phyloP scores from a whole-genome alignment of 2,329 filamentous ascomycete species.

The Alternaria triticimaculans region DNA sequence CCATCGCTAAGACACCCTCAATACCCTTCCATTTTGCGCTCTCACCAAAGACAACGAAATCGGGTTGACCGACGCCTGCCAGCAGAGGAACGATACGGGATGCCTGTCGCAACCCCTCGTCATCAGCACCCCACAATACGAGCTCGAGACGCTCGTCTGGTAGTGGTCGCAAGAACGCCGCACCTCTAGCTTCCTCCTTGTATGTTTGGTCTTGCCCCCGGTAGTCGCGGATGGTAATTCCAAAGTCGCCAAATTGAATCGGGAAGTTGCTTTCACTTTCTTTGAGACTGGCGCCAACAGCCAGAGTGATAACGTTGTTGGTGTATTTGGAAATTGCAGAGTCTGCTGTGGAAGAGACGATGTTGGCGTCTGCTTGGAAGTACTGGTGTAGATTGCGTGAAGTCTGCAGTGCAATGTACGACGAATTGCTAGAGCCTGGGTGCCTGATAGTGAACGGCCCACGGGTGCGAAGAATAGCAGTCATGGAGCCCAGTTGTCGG shows the following conservation, averaged over 20 bases:
- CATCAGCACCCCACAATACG: conserved; percentile 62
- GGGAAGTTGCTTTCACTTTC: conserved; percentile 34
- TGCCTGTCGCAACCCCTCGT: conserved; percentile 56
- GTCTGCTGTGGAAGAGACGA: conserved; percentile 31
- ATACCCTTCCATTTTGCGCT: conserved; percentile 59
- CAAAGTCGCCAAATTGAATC: conserved; percentile 30
- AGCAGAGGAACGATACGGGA: conserved; percentile 62
- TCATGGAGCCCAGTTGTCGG: conserved; percentile 60
- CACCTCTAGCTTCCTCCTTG: conserved; percentile 52
- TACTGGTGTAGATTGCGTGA: conserved; percentile 66
- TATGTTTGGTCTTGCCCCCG: conserved; percentile 26
- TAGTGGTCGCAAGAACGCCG: conserved; percentile 60
- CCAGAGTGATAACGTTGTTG: conserved; percentile 57
- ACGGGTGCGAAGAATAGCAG: conserved; percentile 59
- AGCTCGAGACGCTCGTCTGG: conserved; percentile 58
- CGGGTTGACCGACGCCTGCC: conserved; percentile 64
- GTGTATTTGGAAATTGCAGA: conserved; percentile 1
- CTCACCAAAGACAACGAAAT: conserved; percentile 60
- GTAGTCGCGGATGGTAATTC: conserved; percentile 29
- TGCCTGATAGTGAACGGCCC: conserved; percentile 55
- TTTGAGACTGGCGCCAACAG: conserved; percentile 35
- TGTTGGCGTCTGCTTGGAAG: conserved; percentile 59
- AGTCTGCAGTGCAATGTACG: conserved; percentile 58
- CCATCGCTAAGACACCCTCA: conserved; percentile 60
- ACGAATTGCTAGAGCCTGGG: conserved; percentile 33